Evolutionary conservation across 768 basidiomycete genomes (phyloP).

Genomic region (Coprinellus micaceus): DNA sequence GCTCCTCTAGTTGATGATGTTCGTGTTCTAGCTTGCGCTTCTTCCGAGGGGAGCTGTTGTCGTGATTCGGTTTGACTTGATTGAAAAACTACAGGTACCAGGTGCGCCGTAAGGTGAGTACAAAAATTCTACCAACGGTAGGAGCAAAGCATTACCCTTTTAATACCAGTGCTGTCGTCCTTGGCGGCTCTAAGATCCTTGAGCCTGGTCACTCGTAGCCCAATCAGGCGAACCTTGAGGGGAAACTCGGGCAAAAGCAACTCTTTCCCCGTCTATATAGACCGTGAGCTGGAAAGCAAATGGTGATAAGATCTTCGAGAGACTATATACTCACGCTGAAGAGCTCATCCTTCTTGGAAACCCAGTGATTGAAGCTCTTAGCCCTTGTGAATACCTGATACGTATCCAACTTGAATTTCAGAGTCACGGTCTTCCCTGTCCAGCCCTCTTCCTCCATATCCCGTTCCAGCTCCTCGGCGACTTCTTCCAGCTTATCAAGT

Average conservation of each 20-base stretch:
- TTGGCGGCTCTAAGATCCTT: constrained; percentile 64
- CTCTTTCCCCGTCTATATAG: constrained; percentile 70
- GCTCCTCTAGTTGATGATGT: constrained; percentile 11
- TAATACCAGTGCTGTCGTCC: constrained; percentile 55
- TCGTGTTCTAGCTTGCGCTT: constrained; percentile 25
- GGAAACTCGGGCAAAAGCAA: constrained; percentile 80
- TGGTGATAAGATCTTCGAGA: constrained; percentile 3
- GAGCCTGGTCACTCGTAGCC: constrained; percentile 83
- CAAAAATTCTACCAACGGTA: neutral
- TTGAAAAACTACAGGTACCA: constrained; percentile 53
- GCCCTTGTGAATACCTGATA: constrained; percentile 87
- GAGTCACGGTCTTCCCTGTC: constrained; percentile 82
- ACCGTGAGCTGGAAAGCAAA: constrained; percentile 13
- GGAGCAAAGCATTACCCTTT: constrained; percentile 47
- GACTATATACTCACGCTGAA: constrained; percentile 50
- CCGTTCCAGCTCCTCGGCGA: constrained; percentile 75
- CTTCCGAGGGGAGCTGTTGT: constrained; percentile 30
- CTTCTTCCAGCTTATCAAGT: constrained; percentile 71
- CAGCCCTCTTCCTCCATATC: constrained; percentile 81
- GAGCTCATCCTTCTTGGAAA: constrained; percentile 76
- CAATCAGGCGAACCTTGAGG: constrained; percentile 77
- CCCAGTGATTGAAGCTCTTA: constrained; percentile 72
- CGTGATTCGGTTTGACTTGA: constrained; percentile 28
- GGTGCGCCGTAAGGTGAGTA: neutral
- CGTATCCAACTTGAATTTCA: constrained; percentile 91